Evolutionary conservation across 1,284 basidiomycete genomes (phyloP).

Genomic region (Moesziomyces parantarcticus): DNA sequence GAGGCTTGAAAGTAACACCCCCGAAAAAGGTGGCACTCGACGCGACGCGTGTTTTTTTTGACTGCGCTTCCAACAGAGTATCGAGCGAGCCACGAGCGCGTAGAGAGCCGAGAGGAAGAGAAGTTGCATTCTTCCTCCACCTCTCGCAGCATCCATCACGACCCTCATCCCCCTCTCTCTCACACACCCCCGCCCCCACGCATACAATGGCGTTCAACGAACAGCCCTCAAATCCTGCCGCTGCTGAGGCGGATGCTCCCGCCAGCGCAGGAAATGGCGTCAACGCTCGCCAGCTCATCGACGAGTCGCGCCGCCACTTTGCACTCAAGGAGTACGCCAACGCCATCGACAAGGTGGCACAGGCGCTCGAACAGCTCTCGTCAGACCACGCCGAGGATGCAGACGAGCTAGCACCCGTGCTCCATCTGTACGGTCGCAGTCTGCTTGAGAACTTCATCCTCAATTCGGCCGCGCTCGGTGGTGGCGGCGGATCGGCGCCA

Average conservation of each 20-base stretch:
- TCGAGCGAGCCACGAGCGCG: slow-evolving; percentile 6
- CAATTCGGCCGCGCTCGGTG: slow-evolving; percentile 62
- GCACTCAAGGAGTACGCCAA: slow-evolving; percentile 58
- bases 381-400: slow-evolving; percentile 53
- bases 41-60: slow-evolving; percentile 27
- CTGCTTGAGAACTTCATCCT: slow-evolving; percentile 62
- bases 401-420: slow-evolving; percentile 57
- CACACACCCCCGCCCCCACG: no score
- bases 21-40: slow-evolving; percentile 1
- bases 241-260: background rate
- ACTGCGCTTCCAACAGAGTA: slow-evolving; percentile 1
- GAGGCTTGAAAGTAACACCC: background rate
- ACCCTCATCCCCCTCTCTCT: slow-evolving; percentile 1
- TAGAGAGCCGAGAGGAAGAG: slow-evolving; percentile 5
- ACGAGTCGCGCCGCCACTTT: slow-evolving; percentile 57
- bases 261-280: background rate
- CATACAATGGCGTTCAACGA: slow-evolving; percentile 41
- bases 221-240: slow-evolving; percentile 29
- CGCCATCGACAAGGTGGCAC: slow-evolving; percentile 52
- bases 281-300: slow-evolving; percentile 45
- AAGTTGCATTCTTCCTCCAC: slow-evolving; percentile 13
- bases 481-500: slow-evolving; percentile 47
- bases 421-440: slow-evolving; percentile 63
- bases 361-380: slow-evolving; percentile 56
- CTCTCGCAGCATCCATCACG: slow-evolving; percentile 2